These are phyloP conservation scores for Cucurbita ficifolia DNA, from an alignment of 306 rosid genomes.

Conservation along the genomic window DNA sequence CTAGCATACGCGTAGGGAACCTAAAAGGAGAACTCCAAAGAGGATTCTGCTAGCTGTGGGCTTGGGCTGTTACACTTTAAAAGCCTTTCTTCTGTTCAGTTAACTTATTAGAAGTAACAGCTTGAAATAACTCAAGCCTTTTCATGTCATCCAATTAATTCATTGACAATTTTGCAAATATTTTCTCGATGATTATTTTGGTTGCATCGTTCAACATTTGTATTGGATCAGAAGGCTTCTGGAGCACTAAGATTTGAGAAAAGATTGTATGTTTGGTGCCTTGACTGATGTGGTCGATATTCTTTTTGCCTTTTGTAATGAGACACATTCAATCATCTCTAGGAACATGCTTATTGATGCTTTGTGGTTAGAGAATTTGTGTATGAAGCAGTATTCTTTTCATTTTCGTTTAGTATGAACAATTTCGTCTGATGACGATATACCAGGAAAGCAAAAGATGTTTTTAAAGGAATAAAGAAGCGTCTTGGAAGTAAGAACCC, in stretches of 20 bases:
- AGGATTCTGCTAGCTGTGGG: too few relatives aligned
- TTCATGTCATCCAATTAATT: neutral
- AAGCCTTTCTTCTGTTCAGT: neutral
- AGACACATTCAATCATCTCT: neutral
- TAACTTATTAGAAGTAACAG: neutral
- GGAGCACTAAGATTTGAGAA: neutral
- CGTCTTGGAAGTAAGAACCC: constrained; percentile 72
- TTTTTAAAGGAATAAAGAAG: constrained; percentile 74
- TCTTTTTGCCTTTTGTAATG: neutral
- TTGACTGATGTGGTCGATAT: neutral
- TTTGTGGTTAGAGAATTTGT: neutral
- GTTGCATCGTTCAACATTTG: neutral
- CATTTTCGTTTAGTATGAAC: neutral
- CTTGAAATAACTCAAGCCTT: neutral
- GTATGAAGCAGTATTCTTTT: neutral
- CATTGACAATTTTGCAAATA: neutral
- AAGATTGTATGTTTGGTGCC: neutral
- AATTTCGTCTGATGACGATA: constrained; percentile 17
- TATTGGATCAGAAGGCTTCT: neutral
- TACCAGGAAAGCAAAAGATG: constrained; percentile 68
- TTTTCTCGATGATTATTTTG: neutral
- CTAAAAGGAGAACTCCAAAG: too few relatives aligned
- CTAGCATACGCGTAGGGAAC: too few relatives aligned
- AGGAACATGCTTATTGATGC: neutral
- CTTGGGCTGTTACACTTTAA: neutral